These are phyloP conservation scores for Musa troglodytarum DNA, from an alignment of 176 grass and related monocot genomes.

Conservation along the genomic window DNA sequence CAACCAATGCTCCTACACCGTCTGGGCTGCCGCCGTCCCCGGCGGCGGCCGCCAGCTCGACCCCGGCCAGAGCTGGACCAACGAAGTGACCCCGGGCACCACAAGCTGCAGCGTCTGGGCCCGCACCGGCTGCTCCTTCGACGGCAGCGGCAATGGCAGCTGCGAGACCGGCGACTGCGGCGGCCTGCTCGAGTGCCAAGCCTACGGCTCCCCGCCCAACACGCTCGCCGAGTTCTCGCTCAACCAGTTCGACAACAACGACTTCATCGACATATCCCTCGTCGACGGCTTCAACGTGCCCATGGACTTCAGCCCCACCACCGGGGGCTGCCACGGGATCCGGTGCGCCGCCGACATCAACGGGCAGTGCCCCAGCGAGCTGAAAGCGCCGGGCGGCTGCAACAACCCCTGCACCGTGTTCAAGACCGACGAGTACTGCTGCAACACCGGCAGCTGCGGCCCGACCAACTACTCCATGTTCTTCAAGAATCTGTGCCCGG, in stretches of 20 bases:
- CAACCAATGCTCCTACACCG: constrained; percentile 41
- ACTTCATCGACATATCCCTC: constrained; percentile 36
- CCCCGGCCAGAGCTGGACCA: constrained; percentile 26
- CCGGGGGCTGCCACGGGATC: not conserved
- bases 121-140: constrained; percentile 38
- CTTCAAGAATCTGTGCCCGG: constrained; percentile 23
- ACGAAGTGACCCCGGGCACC: constrained; percentile 23
- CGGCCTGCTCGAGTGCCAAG: constrained; percentile 1
- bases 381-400: constrained; percentile 35
- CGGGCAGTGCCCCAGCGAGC: constrained; percentile 20
- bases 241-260: not conserved
- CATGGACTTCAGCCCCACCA: constrained; percentile 29
- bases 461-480: constrained; percentile 11
- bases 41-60: constrained; percentile 35
- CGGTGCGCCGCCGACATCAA: constrained; percentile 32
- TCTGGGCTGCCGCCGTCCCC: constrained; percentile 35
- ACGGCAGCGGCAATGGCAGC: not conserved
- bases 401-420: constrained; percentile 39
- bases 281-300: constrained; percentile 48
- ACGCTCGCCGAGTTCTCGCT: constrained; percentile 48
- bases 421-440: constrained; percentile 30
- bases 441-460: not conserved
- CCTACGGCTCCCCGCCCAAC: constrained; percentile 34
- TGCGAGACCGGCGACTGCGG: constrained; percentile 21
- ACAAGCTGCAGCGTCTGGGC: constrained; percentile 34